Percentiles rank a stretch among this genome's conserved stretches.
Evolutionary conservation across 352 stramenopile species (phyloP).

Genomic region (Phytopythium mirpurense): DNA sequence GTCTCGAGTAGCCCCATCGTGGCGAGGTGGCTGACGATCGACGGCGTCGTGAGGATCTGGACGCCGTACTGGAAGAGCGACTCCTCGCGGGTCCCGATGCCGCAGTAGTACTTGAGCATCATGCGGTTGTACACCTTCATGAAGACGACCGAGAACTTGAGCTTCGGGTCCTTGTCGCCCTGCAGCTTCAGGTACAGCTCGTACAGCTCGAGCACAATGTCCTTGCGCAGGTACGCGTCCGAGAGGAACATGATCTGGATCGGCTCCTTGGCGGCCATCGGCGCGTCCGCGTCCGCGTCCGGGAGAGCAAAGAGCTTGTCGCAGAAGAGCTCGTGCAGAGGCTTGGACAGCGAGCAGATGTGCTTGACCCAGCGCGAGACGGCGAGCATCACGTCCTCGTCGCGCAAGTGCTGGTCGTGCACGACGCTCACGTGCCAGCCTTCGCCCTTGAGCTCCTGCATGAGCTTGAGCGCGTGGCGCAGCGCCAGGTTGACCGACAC

Average conservation of each 20-base stretch:
- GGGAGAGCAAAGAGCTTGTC: conserved; percentile 56
- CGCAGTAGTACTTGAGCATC: conserved; percentile 86
- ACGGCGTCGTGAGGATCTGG: conserved; percentile 93
- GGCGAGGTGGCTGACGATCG: conserved; percentile 68
- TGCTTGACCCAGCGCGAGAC: conserved; percentile 76
- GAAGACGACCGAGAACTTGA: conserved; percentile 88
- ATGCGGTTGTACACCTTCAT: conserved; percentile 81
- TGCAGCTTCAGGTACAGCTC: conserved; percentile 94
- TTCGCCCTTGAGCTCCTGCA: conserved; percentile 73
- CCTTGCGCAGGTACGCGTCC: conserved; percentile 94
- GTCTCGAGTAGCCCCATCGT: conserved; percentile 65
- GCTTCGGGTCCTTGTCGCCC: conserved; percentile 93
- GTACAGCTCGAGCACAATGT: conserved; percentile 88
- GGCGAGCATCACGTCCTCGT: conserved; percentile 59
- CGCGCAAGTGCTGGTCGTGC: conserved; percentile 58
- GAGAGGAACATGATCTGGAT: conserved; percentile 90
- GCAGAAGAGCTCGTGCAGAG: conserved; percentile 64
- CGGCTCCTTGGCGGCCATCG: conserved; percentile 40
- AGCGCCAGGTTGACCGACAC: conserved; percentile 47
- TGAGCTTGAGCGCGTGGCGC: conserved; percentile 57
- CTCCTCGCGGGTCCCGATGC: conserved; percentile 87
- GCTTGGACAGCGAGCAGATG: conserved; percentile 51
- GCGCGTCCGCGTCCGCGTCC: conserved; percentile 6
- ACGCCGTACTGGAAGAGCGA: conserved; percentile 90
- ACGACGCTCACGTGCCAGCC: conserved; percentile 84